Conservation (phyloP, 1,284 basidiomycete genomes). For the Cutaneotrichosporon cyanovorans region DNA sequence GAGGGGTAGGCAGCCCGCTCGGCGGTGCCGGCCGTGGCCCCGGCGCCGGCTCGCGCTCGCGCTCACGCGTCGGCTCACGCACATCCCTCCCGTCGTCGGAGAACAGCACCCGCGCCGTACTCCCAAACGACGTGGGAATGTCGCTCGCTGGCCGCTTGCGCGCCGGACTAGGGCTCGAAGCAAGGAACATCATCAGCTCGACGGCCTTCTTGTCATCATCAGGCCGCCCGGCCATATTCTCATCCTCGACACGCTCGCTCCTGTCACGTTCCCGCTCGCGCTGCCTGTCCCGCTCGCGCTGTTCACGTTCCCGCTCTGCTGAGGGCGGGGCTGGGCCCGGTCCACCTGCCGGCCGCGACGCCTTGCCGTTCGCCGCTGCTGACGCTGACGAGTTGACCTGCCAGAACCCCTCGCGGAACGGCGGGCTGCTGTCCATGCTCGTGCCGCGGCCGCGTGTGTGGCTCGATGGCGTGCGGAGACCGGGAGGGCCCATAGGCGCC, state of each 20-base stretch:
- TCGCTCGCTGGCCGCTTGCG: slow-evolving; percentile 13
- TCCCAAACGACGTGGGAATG: slow-evolving; percentile 10
- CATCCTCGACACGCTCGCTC: slow-evolving; percentile 4
- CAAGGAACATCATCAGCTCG: slow-evolving; percentile 46
- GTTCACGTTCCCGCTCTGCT: slow-evolving; percentile 2
- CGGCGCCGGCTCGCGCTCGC: slow-evolving; percentile 4
- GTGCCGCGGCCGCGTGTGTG: slow-evolving; percentile 7
- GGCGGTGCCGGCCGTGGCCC: slow-evolving; percentile 4
- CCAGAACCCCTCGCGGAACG: slow-evolving; percentile 15
- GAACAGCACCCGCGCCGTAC: slow-evolving; percentile 37
- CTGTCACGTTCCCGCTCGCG: slow-evolving; percentile 10
- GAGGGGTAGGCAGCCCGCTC: neutral
- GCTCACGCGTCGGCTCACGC: neutral
- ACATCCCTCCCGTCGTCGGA: slow-evolving; percentile 19
- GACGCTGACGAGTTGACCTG: neutral
- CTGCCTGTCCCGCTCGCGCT: slow-evolving; percentile 5
- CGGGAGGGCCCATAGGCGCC: slow-evolving; percentile 2
- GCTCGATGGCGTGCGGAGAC: slow-evolving; percentile 1
- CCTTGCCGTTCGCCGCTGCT: slow-evolving; percentile 2
- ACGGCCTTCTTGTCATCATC: slow-evolving; percentile 42
- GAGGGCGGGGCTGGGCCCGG: slow-evolving; percentile 1
- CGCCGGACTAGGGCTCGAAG: slow-evolving; percentile 38
- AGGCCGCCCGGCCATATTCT: slow-evolving; percentile 7
- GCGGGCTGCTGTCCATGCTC: slow-evolving; percentile 15
- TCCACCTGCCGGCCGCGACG: neutral